These are phyloP conservation scores for Artemisia princeps DNA, from an alignment of 140 eudicot genomes.

Conservation along the genomic window DNA sequence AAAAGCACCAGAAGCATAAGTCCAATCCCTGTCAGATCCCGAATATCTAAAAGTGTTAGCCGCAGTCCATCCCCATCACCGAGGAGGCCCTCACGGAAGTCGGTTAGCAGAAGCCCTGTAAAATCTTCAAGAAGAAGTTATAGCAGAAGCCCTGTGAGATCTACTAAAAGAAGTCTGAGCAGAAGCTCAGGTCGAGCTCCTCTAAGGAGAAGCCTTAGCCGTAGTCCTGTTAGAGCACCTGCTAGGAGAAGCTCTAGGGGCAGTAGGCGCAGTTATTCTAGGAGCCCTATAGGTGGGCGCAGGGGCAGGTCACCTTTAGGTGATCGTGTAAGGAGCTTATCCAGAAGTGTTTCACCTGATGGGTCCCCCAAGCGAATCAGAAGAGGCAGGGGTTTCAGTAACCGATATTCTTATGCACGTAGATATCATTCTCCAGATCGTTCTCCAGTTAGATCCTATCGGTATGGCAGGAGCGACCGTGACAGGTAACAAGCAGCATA, in stretches of 20 bases:
- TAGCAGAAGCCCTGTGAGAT: slow-evolving; percentile 73
- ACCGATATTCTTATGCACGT: slow-evolving; percentile 74
- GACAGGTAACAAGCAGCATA: slow-evolving; percentile 50
- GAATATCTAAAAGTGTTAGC: slow-evolving; percentile 35
- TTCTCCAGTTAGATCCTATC: slow-evolving; percentile 74
- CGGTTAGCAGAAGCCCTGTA: slow-evolving; percentile 69
- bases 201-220: slow-evolving; percentile 53
- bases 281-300: slow-evolving; percentile 68
- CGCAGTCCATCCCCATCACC: slow-evolving; percentile 55
- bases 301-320: slow-evolving; percentile 65
- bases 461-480: slow-evolving; percentile 79
- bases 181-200: slow-evolving; percentile 75
- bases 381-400: slow-evolving; percentile 93
- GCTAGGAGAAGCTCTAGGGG: slow-evolving; percentile 46
- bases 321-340: slow-evolving; percentile 64
- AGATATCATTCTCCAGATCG: slow-evolving; percentile 87
- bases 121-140: slow-evolving; percentile 56
- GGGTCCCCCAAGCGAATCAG: slow-evolving; percentile 85
- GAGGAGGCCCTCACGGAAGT: slow-evolving; percentile 42
- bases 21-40: slow-evolving; percentile 35
- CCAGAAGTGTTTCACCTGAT: slow-evolving; percentile 79
- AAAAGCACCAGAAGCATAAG: slow-evolving; percentile 38
- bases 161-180: slow-evolving; percentile 63
- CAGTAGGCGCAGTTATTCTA: slow-evolving; percentile 69
- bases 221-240: slow-evolving; percentile 66